phyloP scores from a whole-genome alignment of 768 basidiomycete genomes.

The Naganishia kalamii region DNA sequence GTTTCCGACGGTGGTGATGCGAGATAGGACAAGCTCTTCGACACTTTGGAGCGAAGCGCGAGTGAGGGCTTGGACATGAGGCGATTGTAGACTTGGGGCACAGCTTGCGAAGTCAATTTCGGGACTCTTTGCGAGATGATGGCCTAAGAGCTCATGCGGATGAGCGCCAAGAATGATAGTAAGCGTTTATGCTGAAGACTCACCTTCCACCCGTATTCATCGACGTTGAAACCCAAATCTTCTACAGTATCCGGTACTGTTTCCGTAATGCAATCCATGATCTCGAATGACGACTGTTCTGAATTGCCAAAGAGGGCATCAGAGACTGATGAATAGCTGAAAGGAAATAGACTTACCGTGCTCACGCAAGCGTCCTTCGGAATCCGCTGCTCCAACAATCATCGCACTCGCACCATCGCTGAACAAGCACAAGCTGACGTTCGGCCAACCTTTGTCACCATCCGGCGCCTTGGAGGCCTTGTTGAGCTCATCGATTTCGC shows the following conservation, averaged over 20 bases:
- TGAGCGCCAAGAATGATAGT: not conserved
- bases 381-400: slow-evolving; percentile 26
- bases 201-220: slow-evolving; percentile 29
- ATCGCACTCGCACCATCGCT: slow-evolving; percentile 31
- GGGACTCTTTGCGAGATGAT: slow-evolving; percentile 26
- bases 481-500: slow-evolving; percentile 25
- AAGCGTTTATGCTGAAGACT: not conserved
- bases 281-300: slow-evolving; percentile 27
- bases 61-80: not conserved
- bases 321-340: not conserved
- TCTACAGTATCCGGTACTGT: slow-evolving; percentile 25
- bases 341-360: slow-evolving; percentile 7
- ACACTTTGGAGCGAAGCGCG: not conserved
- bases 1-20: slow-evolving; percentile 13
- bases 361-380: slow-evolving; percentile 7
- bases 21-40: not conserved
- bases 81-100: slow-evolving; percentile 20
- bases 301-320: not conserved
- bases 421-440: slow-evolving; percentile 28
- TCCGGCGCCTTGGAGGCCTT: not conserved
- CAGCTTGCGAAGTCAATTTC: slow-evolving; percentile 22
- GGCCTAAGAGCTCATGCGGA: too few species aligned
- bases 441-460: slow-evolving; percentile 23
- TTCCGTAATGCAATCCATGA: slow-evolving; percentile 24
- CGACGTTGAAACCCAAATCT: slow-evolving; percentile 29